A percentile compares a stretch with the other conserved stretches of the same genome.
Conservation (phyloP, 169 alveolate genomes). For the Eimeria tenella region DNA sequence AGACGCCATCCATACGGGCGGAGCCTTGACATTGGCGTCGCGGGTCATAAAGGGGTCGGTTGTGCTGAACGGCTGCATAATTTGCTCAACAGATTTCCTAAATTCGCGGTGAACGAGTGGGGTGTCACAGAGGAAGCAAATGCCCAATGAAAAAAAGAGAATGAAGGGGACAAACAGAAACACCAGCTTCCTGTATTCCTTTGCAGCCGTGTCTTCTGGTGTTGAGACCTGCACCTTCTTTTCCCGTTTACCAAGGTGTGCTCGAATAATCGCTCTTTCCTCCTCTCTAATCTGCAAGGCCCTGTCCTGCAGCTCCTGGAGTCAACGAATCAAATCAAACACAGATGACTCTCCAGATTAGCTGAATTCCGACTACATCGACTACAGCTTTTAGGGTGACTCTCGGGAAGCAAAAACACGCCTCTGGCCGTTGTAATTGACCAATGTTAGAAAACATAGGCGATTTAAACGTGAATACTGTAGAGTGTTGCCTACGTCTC, state of each 20-base stretch:
- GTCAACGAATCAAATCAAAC: not conserved
- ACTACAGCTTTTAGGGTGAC: no score
- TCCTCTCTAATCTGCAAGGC: not conserved
- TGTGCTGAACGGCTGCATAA: slow-evolving; percentile 46
- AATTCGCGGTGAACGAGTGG: slow-evolving; percentile 68
- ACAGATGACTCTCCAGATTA: no score
- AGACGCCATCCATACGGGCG: slow-evolving; percentile 62
- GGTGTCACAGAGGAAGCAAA: slow-evolving; percentile 65
- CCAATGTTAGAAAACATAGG: no score
- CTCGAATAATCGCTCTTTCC: not conserved
- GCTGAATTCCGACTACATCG: no score
- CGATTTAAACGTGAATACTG: no score
- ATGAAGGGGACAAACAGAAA: slow-evolving; percentile 16
- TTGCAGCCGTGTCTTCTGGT: slow-evolving; percentile 43
- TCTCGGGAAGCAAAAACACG: no score
- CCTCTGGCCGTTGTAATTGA: no score
- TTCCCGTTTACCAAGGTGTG: not conserved
- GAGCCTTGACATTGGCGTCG: slow-evolving; percentile 19
- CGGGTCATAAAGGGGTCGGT: slow-evolving; percentile 62
- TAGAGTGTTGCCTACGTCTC: no score
- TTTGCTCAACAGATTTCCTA: slow-evolving; percentile 22
- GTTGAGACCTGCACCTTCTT: not conserved
- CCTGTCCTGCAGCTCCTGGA: slow-evolving; percentile 55
- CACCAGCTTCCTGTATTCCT: slow-evolving; percentile 55
- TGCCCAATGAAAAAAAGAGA: slow-evolving; percentile 33